These are phyloP conservation scores for Saturnispora hagleri DNA, from an alignment of 805 yeast genomes.

Conservation along the genomic window DNA sequence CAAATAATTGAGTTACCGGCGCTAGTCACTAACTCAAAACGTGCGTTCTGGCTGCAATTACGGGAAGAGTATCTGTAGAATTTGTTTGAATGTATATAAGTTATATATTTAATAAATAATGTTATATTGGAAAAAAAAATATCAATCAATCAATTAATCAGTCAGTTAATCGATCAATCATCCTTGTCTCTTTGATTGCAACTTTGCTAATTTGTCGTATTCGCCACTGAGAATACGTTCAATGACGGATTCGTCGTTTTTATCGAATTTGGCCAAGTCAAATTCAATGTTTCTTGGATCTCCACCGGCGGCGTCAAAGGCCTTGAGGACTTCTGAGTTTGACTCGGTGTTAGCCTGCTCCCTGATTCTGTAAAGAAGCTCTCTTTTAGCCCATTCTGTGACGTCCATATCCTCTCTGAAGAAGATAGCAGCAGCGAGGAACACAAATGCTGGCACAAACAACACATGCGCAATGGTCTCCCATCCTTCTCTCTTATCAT, in stretches of 20 bases:
- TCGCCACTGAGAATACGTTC: conserved; percentile 79
- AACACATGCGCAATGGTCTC: conserved; percentile 63
- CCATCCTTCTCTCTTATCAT: conserved; percentile 75
- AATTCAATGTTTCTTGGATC: conserved; percentile 36
- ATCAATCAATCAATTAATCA: not conserved
- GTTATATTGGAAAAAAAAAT: not conserved
- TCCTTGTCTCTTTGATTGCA: conserved; percentile 16
- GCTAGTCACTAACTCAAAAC: no score
- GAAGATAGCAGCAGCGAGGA: conserved; percentile 42
- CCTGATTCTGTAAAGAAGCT: conserved; percentile 66
- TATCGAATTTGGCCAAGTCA: conserved; percentile 46
- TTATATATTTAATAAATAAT: not conserved
- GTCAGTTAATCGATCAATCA: not conserved
- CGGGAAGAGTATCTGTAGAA: not conserved
- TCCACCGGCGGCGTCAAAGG: conserved; percentile 29
- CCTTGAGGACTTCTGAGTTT: conserved; percentile 43
- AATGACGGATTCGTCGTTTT: conserved; percentile 68
- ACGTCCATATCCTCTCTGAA: conserved; percentile 43
- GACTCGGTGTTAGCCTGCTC: conserved; percentile 52
- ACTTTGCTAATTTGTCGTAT: conserved; percentile 59
- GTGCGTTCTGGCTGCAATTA: not conserved
- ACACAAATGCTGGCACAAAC: conserved; percentile 60
- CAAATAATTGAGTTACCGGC: not conserved
- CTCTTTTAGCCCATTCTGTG: conserved; percentile 76
- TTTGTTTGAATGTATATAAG: not conserved